Evolutionary conservation across 345 rosid species (phyloP), one percentile per base, ranked within the genome.

Genomic region (Alliaria petiolata): DNA sequence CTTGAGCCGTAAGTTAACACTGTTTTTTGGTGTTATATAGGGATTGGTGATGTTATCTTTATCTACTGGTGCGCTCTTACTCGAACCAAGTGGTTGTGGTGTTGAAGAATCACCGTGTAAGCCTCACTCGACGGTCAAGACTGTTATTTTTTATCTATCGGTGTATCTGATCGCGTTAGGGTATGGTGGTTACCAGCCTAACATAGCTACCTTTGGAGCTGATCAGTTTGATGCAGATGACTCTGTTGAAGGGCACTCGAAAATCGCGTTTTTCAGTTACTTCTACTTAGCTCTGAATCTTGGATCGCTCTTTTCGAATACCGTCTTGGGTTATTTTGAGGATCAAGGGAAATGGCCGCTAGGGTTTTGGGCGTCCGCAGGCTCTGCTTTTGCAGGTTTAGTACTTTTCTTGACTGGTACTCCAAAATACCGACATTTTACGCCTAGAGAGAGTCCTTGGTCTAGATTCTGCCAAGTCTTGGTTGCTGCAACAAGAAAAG

Each of bases 201-300:
- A 66, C 38, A 89, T 95, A 12, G 99, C 99, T 57, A 89, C 99
- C 15, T 91, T 95, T 62, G 97, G 97, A 60, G 95, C 99, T 7
- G 97, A 95, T 69, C 99, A 95, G 71, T 95, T 95, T 72, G 98
- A 95, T 55, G 99, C 83, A 59, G 93, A 88, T 47, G 90, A 95
- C 77, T 83, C 92, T 1, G 77, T 78, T 52, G 99, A 89, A 85
- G 87, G 91, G 38, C 77, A 83, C 71, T 89, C 96, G 4, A 95
- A 95, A 66, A 79, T 89, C 4, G 82, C 99, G 20, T 95, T 95
- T 69, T 95, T 95, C 51, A 91, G 99, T 82, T 95, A 86, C 81
- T 95, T 95, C 63, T 95, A 95, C 85, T 75, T 95, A 65, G 96
- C 99, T 22, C 62, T 89, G 64, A 95, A 95, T 72, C 84, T 95